These are phyloP conservation scores for Rhipidocladum racemiflorum DNA, from an alignment of 176 grass and related monocot genomes.

Conservation along the genomic window DNA sequence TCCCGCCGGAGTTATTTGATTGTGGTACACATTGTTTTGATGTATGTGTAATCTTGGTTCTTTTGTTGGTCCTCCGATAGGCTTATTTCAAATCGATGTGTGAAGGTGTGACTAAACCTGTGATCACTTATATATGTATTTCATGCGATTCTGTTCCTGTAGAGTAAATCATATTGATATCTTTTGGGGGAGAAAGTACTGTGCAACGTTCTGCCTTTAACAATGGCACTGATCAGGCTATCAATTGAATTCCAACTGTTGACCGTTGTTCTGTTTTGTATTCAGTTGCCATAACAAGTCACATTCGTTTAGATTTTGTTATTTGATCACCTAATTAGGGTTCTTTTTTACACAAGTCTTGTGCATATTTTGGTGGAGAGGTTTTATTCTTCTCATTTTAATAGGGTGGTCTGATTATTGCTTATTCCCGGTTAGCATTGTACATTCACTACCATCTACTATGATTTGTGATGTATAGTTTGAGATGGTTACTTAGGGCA, in stretches of 20 bases:
- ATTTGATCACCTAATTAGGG: not conserved
- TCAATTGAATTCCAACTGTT: not conserved
- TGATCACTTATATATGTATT: not conserved
- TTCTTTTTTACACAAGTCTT: not conserved
- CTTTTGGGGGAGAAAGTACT: not conserved
- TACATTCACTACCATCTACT: not conserved
- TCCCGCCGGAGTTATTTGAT: not conserved
- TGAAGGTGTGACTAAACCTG: not conserved
- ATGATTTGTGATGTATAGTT: not conserved
- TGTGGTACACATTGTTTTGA: not conserved
- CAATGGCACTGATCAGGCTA: not conserved
- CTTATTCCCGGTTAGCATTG: not conserved
- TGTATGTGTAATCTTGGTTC: not conserved
- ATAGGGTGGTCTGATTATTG: not conserved
- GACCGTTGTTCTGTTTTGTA: not conserved
- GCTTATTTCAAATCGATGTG: not conserved
- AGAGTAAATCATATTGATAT: not conserved
- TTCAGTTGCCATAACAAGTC: not conserved
- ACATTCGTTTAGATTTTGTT: not conserved
- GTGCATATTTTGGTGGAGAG: not conserved
- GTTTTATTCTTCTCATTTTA: not conserved
- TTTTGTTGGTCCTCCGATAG: not conserved
- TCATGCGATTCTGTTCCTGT: not conserved
- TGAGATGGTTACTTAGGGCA: not conserved
- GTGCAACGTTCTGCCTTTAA: not conserved